These are phyloP conservation scores for Recurvomyces mirabilis DNA, from an alignment of 495 filamentous ascomycete species.

Conservation along the genomic window DNA sequence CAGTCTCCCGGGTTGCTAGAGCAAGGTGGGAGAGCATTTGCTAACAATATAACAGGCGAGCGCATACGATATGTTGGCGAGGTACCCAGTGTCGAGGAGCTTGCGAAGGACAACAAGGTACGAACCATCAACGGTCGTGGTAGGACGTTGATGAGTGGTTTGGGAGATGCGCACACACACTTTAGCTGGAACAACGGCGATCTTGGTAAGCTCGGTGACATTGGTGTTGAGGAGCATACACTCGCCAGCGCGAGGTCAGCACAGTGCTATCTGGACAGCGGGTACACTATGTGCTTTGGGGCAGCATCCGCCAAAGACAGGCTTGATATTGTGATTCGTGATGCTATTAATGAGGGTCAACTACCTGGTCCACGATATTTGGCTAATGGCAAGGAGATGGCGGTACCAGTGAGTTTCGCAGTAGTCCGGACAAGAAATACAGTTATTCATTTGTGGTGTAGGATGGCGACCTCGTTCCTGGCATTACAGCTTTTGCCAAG, in stretches of 20 bases:
- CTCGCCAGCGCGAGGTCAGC: constrained; percentile 36
- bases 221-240: constrained; percentile 40
- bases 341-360: constrained; percentile 44
- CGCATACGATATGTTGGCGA: constrained; percentile 33
- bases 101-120: constrained; percentile 29
- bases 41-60: constrained; percentile 22
- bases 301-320: constrained; percentile 41
- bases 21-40: background rate
- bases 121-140: constrained; percentile 34
- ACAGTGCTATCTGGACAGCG: constrained; percentile 37
- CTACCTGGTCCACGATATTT: constrained; percentile 42
- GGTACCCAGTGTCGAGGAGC: constrained; percentile 29
- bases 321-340: constrained; percentile 40
- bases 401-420: constrained; percentile 20
- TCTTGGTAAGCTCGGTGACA: constrained; percentile 30
- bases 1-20: background rate
- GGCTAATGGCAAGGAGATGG: constrained; percentile 42
- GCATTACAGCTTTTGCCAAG: constrained; percentile 40
- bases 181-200: constrained; percentile 40
- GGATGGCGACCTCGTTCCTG: constrained; percentile 35
- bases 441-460: background rate
- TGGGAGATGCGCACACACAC: constrained; percentile 41
- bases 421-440: background rate
- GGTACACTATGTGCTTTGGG: constrained; percentile 41
- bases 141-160: constrained; percentile 38